Evolutionary conservation across 257 asterid species (phyloP), one percentile per base, ranked within the genome.

Genomic region (Salvia splendens): DNA sequence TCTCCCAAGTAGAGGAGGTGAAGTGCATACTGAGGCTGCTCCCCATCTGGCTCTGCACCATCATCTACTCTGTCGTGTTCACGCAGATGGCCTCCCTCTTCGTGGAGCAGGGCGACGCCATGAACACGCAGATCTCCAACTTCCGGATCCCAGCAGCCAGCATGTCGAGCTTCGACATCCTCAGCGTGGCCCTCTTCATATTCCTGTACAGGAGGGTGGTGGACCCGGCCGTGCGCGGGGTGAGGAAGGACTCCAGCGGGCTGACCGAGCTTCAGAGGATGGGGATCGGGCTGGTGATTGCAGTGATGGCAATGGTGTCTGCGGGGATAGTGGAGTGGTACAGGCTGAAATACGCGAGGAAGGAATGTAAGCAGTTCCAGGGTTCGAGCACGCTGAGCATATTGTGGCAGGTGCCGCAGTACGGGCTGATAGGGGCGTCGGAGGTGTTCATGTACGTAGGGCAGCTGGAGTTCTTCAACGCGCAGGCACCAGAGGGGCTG

Each of bases 21-120:
- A 93, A 93, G 16, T 86, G 94, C 85, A 82, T 93, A 38, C 67
- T 90, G 5, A 74, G 99, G 59, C 81, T 93, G 4, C 80, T 93
- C 15, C 99, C 99, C 0, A 93, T 93, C 5, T 93, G 99, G 99
- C 90, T 93, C 45, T 93, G 99, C 89, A 93, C 99, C 38, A 90
- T 93, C 40, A 53, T 90, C 71, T 93, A 93, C 59, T 93, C 97
- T 0, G 99, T 93, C 3, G 99, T 88, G 30, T 93, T 86, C 78
- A 93, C 99, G 0, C 99, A 94, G 32, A 94, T 94, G 99, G 99
- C 97, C 46, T 94, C 99, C 0, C 82, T 94, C 35, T 94, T 94
- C 8, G 99, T 94, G 0, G 99, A 86, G 60, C 99, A 94, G 82
- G 99, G 99, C 0, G 97, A 86, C n/a, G 88, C 95, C 5, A 94